These are phyloP conservation scores for Miscanthus lutarioriparius DNA, from an alignment of 176 grass and related monocot genomes.

Conservation along the genomic window DNA sequence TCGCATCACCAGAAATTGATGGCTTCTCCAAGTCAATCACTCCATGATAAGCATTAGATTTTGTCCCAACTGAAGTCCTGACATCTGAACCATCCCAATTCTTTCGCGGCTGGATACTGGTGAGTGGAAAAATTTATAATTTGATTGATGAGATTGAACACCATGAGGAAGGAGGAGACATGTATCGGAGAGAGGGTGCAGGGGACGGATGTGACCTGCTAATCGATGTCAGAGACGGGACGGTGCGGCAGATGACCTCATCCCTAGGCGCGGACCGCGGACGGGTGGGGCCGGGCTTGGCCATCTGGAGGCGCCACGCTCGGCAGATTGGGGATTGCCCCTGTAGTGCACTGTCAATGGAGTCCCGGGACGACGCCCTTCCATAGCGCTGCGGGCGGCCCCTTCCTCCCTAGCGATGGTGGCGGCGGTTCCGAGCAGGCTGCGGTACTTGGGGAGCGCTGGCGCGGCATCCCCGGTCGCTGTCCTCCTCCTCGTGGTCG, in stretches of 20 bases:
- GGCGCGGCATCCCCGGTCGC: neutral
- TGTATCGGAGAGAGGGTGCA: too few species aligned
- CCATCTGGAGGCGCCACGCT: too few species aligned
- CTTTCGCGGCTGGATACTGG: constrained; percentile 3
- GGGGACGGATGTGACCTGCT: too few species aligned
- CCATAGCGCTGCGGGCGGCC: constrained; percentile 73
- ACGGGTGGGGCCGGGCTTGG: too few species aligned
- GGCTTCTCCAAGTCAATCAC: constrained; percentile 29
- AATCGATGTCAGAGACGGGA: too few species aligned
- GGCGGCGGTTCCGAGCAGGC: constrained; percentile 75
- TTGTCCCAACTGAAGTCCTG: neutral
- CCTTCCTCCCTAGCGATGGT: constrained; percentile 89
- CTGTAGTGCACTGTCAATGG: constrained; percentile 88
- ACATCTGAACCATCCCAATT: neutral
- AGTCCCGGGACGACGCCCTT: constrained; percentile 83
- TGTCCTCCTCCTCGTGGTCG: too few species aligned
- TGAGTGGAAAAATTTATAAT: neutral
- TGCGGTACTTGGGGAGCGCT: constrained; percentile 64
- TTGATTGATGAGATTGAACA: too few species aligned
- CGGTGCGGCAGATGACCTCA: too few species aligned
- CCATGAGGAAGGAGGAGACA: too few species aligned
- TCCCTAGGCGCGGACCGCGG: too few species aligned
- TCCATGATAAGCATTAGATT: neutral
- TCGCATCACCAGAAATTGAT: neutral
- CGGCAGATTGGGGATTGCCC: neutral